Conservation (phyloP, 768 basidiomycete species). For the Saitozyma podzolica region DNA sequence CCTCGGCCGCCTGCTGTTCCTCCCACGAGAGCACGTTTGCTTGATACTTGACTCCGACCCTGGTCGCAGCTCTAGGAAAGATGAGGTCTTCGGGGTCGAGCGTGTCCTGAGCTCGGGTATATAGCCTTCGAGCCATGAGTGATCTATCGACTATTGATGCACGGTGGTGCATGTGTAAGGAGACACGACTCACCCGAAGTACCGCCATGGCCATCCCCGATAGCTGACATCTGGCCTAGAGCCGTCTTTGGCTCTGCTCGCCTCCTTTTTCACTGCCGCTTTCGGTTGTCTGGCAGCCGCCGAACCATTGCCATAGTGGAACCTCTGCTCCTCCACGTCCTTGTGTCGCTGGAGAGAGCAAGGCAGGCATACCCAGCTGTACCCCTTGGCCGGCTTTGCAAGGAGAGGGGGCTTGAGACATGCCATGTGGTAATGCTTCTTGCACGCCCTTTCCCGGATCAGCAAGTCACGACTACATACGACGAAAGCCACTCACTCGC, state of each 20-base stretch:
- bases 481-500: slow-evolving; percentile 44
- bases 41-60: slow-evolving; percentile 86
- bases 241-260: slow-evolving; percentile 73
- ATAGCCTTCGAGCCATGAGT: slow-evolving; percentile 59
- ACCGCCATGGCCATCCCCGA: slow-evolving; percentile 66
- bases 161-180: background rate
- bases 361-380: slow-evolving; percentile 95
- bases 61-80: slow-evolving; percentile 87
- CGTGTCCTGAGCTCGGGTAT: slow-evolving; percentile 89
- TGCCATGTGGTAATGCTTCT: slow-evolving; percentile 88
- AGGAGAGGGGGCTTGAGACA: slow-evolving; percentile 88
- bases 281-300: slow-evolving; percentile 59
- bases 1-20: slow-evolving; percentile 39
- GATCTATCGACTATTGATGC: background rate
- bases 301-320: slow-evolving; percentile 30
- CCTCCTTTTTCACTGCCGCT: slow-evolving; percentile 38
- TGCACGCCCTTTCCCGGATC: slow-evolving; percentile 59
- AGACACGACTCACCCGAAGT: slow-evolving; percentile 76
- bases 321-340: slow-evolving; percentile 46
- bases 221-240: slow-evolving; percentile 41
- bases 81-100: slow-evolving; percentile 95
- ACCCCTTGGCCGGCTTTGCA: slow-evolving; percentile 90
- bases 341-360: slow-evolving; percentile 80
- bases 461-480: background rate
- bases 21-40: slow-evolving; percentile 60